Conservation (phyloP, 1,284 basidiomycete species). For the Rhodofomes roseus region DNA sequence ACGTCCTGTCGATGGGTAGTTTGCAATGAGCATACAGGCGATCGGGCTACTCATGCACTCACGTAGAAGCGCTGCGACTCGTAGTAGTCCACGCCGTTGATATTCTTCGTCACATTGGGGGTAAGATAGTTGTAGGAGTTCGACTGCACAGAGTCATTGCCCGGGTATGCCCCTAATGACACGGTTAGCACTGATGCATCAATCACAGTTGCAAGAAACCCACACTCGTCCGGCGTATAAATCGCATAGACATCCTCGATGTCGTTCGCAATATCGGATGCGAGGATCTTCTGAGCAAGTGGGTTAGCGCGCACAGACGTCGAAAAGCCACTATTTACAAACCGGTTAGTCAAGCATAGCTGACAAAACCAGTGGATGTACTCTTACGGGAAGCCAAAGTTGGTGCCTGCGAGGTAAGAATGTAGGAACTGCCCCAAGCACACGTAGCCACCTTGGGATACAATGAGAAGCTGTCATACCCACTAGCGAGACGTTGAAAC, state of each 20-base stretch:
- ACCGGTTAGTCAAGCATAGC: not conserved
- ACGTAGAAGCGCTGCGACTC: conserved; percentile 59
- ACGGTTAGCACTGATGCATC: not conserved
- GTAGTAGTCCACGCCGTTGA: conserved; percentile 47
- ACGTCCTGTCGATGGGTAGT: conserved; percentile 23
- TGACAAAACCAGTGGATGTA: not conserved
- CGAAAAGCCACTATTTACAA: conserved; percentile 45
- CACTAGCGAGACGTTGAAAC: not conserved
- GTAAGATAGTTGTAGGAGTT: conserved; percentile 45
- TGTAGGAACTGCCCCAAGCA: conserved; percentile 61
- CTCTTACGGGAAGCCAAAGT: conserved; percentile 49
- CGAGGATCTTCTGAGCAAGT: conserved; percentile 55
- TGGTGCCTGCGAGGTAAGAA: conserved; percentile 48
- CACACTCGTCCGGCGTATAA: conserved; percentile 52
- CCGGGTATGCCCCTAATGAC: conserved; percentile 43
- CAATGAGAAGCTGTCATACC: not conserved
- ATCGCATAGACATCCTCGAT: conserved; percentile 34
- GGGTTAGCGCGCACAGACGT: conserved; percentile 49
- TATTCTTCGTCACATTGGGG: conserved; percentile 39
- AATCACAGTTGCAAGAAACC: conserved; percentile 11
- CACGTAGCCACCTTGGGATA: conserved; percentile 47
- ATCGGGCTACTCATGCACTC: conserved; percentile 11
- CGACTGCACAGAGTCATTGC: conserved; percentile 46
- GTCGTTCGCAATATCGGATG: conserved; percentile 43
- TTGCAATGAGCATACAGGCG: not conserved